Evolutionary conservation across 2,329 filamentous ascomycete species (phyloP).

Genomic region (Cylindrodendrum hubeiense): DNA sequence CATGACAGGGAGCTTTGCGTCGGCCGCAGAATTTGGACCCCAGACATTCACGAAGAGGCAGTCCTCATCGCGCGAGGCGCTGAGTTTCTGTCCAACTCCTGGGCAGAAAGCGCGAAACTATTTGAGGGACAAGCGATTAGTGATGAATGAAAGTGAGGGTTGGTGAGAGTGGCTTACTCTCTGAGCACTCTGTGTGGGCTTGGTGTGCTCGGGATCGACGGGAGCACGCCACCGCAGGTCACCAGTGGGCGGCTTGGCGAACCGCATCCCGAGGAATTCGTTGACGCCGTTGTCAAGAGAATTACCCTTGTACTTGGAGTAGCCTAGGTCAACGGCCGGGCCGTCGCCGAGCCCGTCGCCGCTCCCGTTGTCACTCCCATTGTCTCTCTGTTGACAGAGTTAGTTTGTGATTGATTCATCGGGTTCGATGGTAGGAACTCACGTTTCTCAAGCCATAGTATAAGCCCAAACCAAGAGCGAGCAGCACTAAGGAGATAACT

Average conservation of each 20-base stretch:
- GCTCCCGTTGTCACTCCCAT: no score
- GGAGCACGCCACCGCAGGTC: slow-evolving; percentile 65
- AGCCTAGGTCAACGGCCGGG: slow-evolving; percentile 54
- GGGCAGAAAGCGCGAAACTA: slow-evolving; percentile 63
- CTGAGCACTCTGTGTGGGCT: slow-evolving; percentile 51
- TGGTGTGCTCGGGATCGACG: slow-evolving; percentile 52
- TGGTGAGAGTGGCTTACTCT: slow-evolving; percentile 41
- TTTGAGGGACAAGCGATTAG: not conserved
- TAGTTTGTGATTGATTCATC: slow-evolving; percentile 2
- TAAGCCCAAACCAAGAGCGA: slow-evolving; percentile 35
- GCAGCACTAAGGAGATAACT: slow-evolving; percentile 21
- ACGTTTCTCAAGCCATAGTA: slow-evolving; percentile 40
- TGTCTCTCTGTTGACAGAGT: not conserved
- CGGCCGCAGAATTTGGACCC: slow-evolving; percentile 50
- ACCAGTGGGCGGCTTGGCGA: slow-evolving; percentile 63
- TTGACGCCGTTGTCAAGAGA: slow-evolving; percentile 54
- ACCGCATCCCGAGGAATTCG: slow-evolving; percentile 63
- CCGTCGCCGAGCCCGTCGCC: not conserved
- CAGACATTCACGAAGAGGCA: slow-evolving; percentile 64
- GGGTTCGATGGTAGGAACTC: not conserved
- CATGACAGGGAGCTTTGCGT: slow-evolving; percentile 53
- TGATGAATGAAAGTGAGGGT: not conserved
- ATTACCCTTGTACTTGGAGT: slow-evolving; percentile 58
- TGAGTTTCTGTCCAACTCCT: slow-evolving; percentile 45
- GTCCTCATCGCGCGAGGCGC: slow-evolving; percentile 52